Evolutionary conservation across 129 eudicot species (phyloP), one percentile per base, ranked within the genome.

Genomic region (Lonicera japonica): DNA sequence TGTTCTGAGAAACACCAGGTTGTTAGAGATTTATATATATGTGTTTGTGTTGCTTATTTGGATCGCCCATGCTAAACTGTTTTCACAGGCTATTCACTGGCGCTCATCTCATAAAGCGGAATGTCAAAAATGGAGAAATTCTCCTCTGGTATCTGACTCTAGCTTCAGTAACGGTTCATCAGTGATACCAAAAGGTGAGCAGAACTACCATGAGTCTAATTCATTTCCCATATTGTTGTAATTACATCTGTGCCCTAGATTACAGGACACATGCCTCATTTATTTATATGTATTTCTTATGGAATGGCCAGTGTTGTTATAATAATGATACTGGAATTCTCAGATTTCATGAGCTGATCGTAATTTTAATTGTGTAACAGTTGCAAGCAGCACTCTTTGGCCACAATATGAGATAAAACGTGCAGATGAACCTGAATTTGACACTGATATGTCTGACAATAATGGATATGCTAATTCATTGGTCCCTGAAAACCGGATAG

Each of bases 1-100:
- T 92, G 98, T 67, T 87, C 95, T 64, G 75, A 70, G 77, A 76
- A 53, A 60, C 96, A 91, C 76, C 98, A 91, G 97, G 97, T 82
- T 61, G 36, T 41, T 54, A 54, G n/a, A n/a, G n/a, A n/a, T n/a
- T n/a, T n/a, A n/a, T n/a, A n/a, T n/a, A n/a, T n/a, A n/a, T 50
- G 21, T 50, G 19, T 50, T 11, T 23, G 48, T 54, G 4, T 29
- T 24, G 21, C 18, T 40, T 65, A 45, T 18, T 25, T 54, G 19
- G 25, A 8, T 21, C 14, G n/a, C 17, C 21, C 29, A 17, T 14
- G 38, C 29, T 57, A 0, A 47, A 38, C 50, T 65, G 34, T 46
- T 5, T 54, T 60, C 65, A 64, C 76, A 90, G 95, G 70, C 79
- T 46, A 63, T 70, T 68, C 95, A 90, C 60, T 90, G 95, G 97